Evolutionary conservation across 352 stramenopile genomes (phyloP).

Genomic region (Albugo laibachii): DNA sequence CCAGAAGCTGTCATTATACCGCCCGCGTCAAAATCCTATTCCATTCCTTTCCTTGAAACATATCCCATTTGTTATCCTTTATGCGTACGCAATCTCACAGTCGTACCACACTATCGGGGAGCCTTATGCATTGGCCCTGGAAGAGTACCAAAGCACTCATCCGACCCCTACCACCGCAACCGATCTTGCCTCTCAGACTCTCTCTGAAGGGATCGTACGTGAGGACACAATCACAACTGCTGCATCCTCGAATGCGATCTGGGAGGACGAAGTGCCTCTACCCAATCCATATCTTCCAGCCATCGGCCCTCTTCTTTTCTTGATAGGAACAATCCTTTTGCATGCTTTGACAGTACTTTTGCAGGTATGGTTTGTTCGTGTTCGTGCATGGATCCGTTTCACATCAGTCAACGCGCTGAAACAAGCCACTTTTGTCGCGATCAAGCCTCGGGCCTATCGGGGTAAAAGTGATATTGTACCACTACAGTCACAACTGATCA

Average conservation of each 20-base stretch:
- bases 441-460: conserved; percentile 70
- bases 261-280: conserved; percentile 35
- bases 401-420: conserved; percentile 31
- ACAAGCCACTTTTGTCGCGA: conserved; percentile 57
- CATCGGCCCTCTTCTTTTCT: conserved; percentile 77
- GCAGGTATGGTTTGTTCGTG: conserved; percentile 72
- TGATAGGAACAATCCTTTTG: conserved; percentile 52
- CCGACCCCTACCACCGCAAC: conserved; percentile 8
- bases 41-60: conserved; percentile 54
- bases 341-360: conserved; percentile 79
- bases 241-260: not conserved
- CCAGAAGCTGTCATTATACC: conserved; percentile 38
- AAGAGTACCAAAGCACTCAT: conserved; percentile 33
- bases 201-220: conserved; percentile 45
- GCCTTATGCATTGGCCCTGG: conserved; percentile 46
- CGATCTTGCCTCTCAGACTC: conserved; percentile 42
- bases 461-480: conserved; percentile 72
- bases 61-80: conserved; percentile 39
- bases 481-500: conserved; percentile 24
- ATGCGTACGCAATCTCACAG: conserved; percentile 50
- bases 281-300: conserved; percentile 81
- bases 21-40: conserved; percentile 26
- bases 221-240: conserved; percentile 13
- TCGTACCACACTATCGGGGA: conserved; percentile 40
- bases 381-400: conserved; percentile 75